Percentiles rank a stretch among this genome's conserved stretches.
These are phyloP conservation scores for Candida dendrica DNA, from an alignment of 805 yeast genomes.

Conservation along the genomic window DNA sequence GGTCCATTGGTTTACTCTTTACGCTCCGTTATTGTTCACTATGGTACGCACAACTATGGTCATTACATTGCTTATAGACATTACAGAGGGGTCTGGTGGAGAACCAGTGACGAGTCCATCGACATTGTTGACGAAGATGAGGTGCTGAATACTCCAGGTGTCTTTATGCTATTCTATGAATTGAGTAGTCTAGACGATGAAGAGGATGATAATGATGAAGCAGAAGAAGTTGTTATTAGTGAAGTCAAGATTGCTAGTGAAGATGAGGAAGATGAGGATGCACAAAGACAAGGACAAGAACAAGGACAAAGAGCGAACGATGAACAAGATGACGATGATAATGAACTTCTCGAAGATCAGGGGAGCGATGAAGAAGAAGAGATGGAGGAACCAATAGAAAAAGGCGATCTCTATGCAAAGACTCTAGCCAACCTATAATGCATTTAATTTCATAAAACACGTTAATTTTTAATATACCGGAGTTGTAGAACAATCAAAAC, in stretches of 20 bases:
- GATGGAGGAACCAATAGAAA: neutral
- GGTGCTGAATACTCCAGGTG: constrained; percentile 76
- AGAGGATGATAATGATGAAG: constrained; percentile 11
- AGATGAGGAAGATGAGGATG: neutral
- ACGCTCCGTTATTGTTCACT: constrained; percentile 85
- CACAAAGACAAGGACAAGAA: neutral
- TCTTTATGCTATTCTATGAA: constrained; percentile 90
- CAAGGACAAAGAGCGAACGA: neutral
- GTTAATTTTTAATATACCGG: neutral
- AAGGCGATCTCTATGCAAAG: neutral
- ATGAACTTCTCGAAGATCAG: neutral
- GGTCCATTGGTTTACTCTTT: constrained; percentile 57
- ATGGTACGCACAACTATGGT: constrained; percentile 96
- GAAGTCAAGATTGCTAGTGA: constrained; percentile 1
- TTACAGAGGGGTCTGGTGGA: constrained; percentile 87
- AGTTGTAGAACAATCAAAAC: neutral
- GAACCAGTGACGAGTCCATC: constrained; percentile 86
- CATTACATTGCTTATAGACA: constrained; percentile 88
- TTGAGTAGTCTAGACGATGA: constrained; percentile 29
- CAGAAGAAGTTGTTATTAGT: constrained; percentile 2
- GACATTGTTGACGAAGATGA: constrained; percentile 74
- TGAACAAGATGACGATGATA: neutral
- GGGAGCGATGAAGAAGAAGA: neutral
- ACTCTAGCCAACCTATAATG: neutral
- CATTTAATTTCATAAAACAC: neutral